Percentiles rank a stretch among this genome's conserved stretches.
phyloP scores from a whole-genome alignment of 495 filamentous ascomycete genomes.

The Talaromyces ruber region DNA sequence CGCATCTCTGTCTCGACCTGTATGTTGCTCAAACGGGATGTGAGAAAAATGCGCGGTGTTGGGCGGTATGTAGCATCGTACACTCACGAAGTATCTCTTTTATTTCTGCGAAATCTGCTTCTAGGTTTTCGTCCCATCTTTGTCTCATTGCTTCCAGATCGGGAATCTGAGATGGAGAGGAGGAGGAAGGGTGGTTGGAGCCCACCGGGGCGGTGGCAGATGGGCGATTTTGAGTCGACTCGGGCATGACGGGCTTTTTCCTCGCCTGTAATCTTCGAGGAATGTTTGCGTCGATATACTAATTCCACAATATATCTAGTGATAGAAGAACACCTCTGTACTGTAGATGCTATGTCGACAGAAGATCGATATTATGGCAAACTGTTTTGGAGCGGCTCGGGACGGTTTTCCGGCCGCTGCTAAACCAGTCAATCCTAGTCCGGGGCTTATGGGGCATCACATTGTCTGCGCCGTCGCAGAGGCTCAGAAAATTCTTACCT shows the following conservation, averaged over 20 bases:
- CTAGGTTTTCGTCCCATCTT: not conserved
- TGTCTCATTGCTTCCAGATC: not conserved
- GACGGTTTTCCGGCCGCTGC: not conserved
- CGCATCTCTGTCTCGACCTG: not conserved
- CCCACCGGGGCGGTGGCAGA: not conserved
- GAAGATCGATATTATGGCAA: not conserved
- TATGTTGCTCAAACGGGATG: not conserved
- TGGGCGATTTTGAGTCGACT: not conserved
- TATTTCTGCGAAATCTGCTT: not conserved
- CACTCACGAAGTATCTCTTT: constrained; percentile 1
- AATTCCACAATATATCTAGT: not conserved
- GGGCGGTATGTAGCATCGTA: not conserved
- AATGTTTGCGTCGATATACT: not conserved
- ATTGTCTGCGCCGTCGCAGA: not conserved
- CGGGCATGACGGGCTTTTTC: not conserved
- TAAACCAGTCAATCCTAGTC: not conserved
- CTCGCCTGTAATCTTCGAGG: not conserved
- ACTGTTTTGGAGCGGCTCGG: not conserved
- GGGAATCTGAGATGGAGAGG: not conserved
- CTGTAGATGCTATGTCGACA: not conserved
- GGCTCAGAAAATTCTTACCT: not conserved
- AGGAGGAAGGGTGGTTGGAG: not conserved
- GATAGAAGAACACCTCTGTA: too few species aligned
- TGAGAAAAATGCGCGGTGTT: not conserved
- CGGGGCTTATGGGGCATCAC: not conserved